Conservation (phyloP, 2,329 filamentous ascomycete genomes). For the Ambrosiella beaveri region DNA sequence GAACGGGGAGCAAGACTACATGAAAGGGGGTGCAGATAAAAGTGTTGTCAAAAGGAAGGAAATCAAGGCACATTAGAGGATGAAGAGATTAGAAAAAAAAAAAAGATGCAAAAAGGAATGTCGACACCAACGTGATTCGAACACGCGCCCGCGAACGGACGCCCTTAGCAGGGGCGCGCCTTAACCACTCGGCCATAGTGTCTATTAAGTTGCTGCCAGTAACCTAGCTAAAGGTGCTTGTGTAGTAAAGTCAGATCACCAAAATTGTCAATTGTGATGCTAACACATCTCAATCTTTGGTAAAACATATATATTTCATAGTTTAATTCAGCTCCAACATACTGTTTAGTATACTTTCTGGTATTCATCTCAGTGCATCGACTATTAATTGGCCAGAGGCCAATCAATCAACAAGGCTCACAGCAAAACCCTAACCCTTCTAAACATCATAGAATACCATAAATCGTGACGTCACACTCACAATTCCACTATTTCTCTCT, state of each 20-base stretch:
- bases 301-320: neutral
- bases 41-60: neutral
- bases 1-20: too few species aligned
- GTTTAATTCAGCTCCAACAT: neutral
- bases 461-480: neutral
- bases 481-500: neutral
- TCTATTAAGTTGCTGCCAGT: neutral
- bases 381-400: too few species aligned
- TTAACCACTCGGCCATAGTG: constrained; percentile 14
- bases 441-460: too few species aligned
- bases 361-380: neutral
- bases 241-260: too few species aligned
- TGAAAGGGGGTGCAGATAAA: too few species aligned
- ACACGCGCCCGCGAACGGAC: constrained; percentile 13
- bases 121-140: constrained; percentile 14
- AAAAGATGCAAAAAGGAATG: neutral
- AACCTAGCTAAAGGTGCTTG: neutral
- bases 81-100: neutral
- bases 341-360: neutral
- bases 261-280: too few species aligned
- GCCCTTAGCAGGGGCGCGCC: constrained; percentile 12
- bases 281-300: too few species aligned
- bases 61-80: neutral
- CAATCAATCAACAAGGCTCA: too few species aligned
- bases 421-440: too few species aligned